Evolutionary conservation across 805 yeast genomes (phyloP), one percentile per base, ranked within the genome.

Genomic region (Tetrapisispora taiwanensis): DNA sequence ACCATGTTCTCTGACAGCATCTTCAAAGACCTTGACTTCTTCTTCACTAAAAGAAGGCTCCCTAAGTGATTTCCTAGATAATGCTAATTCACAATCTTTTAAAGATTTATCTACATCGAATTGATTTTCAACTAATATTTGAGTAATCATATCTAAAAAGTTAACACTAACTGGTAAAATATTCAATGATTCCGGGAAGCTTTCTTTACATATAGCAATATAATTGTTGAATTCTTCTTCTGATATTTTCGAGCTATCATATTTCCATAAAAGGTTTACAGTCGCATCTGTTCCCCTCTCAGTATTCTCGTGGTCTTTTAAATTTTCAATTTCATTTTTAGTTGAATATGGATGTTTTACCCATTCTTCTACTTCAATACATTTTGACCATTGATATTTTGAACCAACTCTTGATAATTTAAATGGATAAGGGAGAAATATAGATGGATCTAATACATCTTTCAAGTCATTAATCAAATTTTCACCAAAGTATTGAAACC

Each of bases 21-120:
- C 76, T 56, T 88, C 95, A 59, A 90, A 90, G 44, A 72, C 62
- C 33, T 67, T 59, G 20, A 81, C 59, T 59, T 92, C 97, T 10
- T 74, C 78, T 0, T 67, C 58, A 0, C 75, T 63, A 47, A 92
- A 75, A 0, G 86, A 78, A 1, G 97, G 97, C 59, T 89, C 97
- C 46, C 72, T 73, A 42, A 92, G 68, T 0, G 70, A 55, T 31
- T 74, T 71, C 42, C 85, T 72, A 0, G 85, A 76, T 33, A 85
- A 61, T 6, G 56, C 59, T 1, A 67, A 46, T 2, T 75, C 76
- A n/a, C 54, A 53, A 22, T 63, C 55, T 4, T 58, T 55, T 36
- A 77, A 58, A 0, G 95, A 83, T 22, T 53, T 56, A 0, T 55
- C 69, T 1, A 65, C 55, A 52, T 84, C 72, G 43, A 81, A 85